Percentiles rank a stretch among this genome's conserved stretches.
These are phyloP conservation scores for Fusarium sp. DNA, from an alignment of 2,329 filamentous ascomycete species.

Conservation along the genomic window DNA sequence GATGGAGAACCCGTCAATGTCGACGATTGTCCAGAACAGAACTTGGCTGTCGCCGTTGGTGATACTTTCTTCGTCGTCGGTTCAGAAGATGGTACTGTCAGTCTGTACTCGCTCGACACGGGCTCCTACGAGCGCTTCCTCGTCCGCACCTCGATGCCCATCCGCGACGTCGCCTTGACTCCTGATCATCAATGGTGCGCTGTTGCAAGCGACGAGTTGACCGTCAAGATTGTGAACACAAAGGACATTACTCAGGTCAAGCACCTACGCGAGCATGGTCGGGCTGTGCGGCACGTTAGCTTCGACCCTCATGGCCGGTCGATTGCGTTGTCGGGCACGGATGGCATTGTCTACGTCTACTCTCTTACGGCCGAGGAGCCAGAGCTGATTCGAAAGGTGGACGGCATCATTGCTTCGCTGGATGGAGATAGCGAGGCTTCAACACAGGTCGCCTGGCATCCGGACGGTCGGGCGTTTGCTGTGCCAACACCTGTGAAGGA, in stretches of 20 bases:
- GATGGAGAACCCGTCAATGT: conserved; percentile 94
- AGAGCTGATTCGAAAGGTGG: conserved; percentile 83
- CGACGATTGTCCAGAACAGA: conserved; percentile 90
- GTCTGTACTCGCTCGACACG: conserved; percentile 84
- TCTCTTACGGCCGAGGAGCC: conserved; percentile 83
- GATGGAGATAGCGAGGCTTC: conserved; percentile 81
- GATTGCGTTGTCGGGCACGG: conserved; percentile 84
- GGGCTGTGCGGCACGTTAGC: conserved; percentile 89
- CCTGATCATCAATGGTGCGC: conserved; percentile 88
- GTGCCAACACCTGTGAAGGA: conserved; percentile 84
- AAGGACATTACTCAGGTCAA: conserved; percentile 81
- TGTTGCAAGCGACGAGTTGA: conserved; percentile 95
- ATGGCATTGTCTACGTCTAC: conserved; percentile 92
- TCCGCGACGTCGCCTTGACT: conserved; percentile 87
- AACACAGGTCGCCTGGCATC: conserved; percentile 87
- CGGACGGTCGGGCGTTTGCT: conserved; percentile 91
- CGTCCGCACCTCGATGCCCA: conserved; percentile 83
- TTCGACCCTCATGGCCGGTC: conserved; percentile 85
- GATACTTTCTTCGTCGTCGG: conserved; percentile 89
- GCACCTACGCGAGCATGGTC: conserved; percentile 84
- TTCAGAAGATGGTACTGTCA: conserved; percentile 95
- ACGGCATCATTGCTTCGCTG: conserved; percentile 83
- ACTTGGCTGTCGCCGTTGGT: conserved; percentile 80
- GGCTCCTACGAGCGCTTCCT: conserved; percentile 84
- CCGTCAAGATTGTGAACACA: conserved; percentile 88